Percentiles rank a stretch among this genome's conserved stretches.
These are phyloP conservation scores for Cryphonectria radicalis DNA, from an alignment of 2,329 filamentous ascomycete species.

Conservation along the genomic window DNA sequence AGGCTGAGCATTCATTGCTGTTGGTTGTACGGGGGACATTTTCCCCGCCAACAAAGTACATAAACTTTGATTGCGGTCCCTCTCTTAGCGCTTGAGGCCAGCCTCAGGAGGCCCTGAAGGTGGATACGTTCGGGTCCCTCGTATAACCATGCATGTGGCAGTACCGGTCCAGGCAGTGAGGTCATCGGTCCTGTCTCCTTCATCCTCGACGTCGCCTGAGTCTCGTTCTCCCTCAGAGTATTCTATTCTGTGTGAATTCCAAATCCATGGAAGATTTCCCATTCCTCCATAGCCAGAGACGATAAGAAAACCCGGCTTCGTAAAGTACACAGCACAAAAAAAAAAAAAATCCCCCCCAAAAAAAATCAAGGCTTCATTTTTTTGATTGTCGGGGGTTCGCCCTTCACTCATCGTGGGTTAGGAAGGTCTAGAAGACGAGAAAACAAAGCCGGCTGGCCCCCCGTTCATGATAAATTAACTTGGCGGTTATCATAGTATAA, in stretches of 20 bases:
- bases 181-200: not conserved
- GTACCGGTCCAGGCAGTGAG: not conserved
- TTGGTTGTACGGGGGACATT: not conserved
- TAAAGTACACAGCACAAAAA: not conserved
- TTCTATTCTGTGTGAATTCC: not conserved
- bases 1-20: not conserved
- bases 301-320: not conserved
- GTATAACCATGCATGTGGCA: not conserved
- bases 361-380: not conserved
- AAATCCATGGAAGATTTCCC: not conserved
- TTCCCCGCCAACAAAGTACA: not conserved
- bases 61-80: not conserved
- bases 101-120: not conserved
- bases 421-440: not conserved
- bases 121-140: not conserved
- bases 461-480: not conserved
- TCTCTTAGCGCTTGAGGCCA: not conserved
- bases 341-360: too few species aligned
- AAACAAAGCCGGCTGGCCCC: not conserved
- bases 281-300: not conserved
- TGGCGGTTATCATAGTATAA: not conserved
- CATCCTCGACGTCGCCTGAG: not conserved
- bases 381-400: not conserved
- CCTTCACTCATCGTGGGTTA: not conserved
- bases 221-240: not conserved